Percentiles rank a stretch among this genome's conserved stretches.
These are phyloP conservation scores for Mycogone perniciosa DNA, from an alignment of 2,329 filamentous ascomycete species.

Conservation along the genomic window DNA sequence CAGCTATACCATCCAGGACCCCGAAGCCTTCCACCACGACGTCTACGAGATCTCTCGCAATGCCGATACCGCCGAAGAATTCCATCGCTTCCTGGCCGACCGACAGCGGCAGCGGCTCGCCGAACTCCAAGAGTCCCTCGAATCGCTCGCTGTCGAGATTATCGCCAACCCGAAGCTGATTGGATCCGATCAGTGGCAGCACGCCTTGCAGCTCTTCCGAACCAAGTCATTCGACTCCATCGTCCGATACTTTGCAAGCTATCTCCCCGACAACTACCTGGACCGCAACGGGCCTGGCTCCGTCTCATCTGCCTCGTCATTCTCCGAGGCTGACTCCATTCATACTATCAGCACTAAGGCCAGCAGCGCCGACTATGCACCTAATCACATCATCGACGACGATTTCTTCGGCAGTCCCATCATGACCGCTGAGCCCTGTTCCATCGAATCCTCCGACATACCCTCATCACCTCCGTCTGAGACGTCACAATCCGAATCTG, in stretches of 20 bases:
- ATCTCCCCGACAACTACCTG: constrained; percentile 46
- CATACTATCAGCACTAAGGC: constrained; percentile 32
- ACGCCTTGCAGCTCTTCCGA: constrained; percentile 53
- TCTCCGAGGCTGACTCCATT: constrained; percentile 32
- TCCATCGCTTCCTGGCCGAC: constrained; percentile 46
- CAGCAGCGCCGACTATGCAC: constrained; percentile 34
- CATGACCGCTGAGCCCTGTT: constrained; percentile 41
- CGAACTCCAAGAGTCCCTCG: constrained; percentile 50
- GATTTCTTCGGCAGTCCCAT: constrained; percentile 28
- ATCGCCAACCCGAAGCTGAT: constrained; percentile 54
- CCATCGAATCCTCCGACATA: constrained; percentile 18
- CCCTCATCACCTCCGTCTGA: constrained; percentile 41
- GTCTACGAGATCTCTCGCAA: constrained; percentile 51
- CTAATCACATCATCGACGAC: constrained; percentile 35
- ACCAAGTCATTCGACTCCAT: constrained; percentile 54
- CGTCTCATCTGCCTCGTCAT: constrained; percentile 30
- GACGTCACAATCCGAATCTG: constrained; percentile 41
- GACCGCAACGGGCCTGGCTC: constrained; percentile 32
- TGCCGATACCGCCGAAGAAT: constrained; percentile 46
- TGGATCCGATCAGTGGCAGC: constrained; percentile 53
- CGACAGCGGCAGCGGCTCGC: constrained; percentile 48
- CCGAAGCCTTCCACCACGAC: constrained; percentile 55
- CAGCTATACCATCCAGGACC: constrained; percentile 49
- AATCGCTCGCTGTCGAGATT: constrained; percentile 54
- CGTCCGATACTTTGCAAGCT: constrained; percentile 53